Evolutionary conservation across 257 asterid species (phyloP), one percentile per base, ranked within the genome.

Genomic region (Rehmannia glutinosa): DNA sequence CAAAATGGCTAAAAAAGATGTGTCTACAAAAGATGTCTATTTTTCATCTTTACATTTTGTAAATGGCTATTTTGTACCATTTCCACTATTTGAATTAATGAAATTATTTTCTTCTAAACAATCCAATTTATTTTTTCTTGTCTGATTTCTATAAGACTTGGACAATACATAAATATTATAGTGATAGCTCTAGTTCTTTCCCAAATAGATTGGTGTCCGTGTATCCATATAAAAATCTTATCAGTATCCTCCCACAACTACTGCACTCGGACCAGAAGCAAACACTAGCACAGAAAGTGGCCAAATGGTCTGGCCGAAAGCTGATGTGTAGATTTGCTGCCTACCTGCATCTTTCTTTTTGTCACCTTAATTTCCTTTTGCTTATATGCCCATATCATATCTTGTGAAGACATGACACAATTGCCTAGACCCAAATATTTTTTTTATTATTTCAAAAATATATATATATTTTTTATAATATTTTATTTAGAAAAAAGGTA

Each of bases 301-400:
- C 24, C 3, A 60, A 65, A 4, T 51, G 71, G 49, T 64, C 23
- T 52, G 6, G 62, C 81, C 77, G 74, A 76, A 71, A 71, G 81
- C 51, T 70, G 80, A 64, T 27, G 25, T 59, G 38, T 61, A 70
- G 56, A 39, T 50, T 32, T n/a, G n/a, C n/a, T 65, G 80, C 70
- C 76, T 39, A 60, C n/a, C 74, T n/a, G 13, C 57, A 46, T 32
- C 21, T 11, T 59, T 6, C 15, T 24, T 53, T 24, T n/a, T n/a
- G 57, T n/a, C n/a, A n/a, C n/a, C n/a, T n/a, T n/a, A n/a, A n/a
- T 15, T 13, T 33, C 17, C 56, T 12, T 15, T n/a, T 28, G 61
- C 38, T n/a, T 3, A 33, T 19, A 30, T 33, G 21, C 43, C 16
- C 17, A 21, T 30, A 28, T 30, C 15, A 30, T 19, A 5, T 60